A percentile compares a stretch with the other conserved stretches of the same genome.
phyloP scores from a whole-genome alignment of 2,329 filamentous ascomycete species.

The Diaporthe ilicicola region DNA sequence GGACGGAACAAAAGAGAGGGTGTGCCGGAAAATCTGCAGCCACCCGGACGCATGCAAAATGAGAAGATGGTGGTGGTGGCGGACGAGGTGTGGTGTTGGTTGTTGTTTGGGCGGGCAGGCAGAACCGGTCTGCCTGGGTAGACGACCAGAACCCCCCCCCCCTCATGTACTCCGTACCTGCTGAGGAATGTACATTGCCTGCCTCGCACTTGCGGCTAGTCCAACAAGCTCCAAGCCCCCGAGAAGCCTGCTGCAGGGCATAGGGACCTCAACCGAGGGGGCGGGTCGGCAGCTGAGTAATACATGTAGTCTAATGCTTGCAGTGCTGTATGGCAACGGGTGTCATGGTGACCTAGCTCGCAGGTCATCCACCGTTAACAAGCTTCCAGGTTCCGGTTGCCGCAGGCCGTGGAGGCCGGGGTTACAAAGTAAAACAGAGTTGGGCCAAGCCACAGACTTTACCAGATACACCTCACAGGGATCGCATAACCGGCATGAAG shows the following conservation, averaged over 20 bases:
- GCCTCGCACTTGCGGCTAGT: not conserved
- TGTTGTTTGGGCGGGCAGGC: not conserved
- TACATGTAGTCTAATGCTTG: not conserved
- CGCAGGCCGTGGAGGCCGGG: not conserved
- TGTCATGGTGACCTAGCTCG: not conserved
- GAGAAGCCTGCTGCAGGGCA: not conserved
- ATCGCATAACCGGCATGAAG: no score
- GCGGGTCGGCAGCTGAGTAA: constrained; percentile 1
- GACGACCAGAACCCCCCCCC: not conserved
- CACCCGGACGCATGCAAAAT: not conserved
- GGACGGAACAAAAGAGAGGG: not conserved
- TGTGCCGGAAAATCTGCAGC: constrained; percentile 2
- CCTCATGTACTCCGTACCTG: not conserved
- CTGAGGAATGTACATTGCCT: not conserved
- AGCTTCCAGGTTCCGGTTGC: not conserved
- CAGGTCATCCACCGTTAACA: not conserved
- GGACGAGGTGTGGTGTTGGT: not conserved
- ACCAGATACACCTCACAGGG: no score
- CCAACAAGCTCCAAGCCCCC: not conserved
- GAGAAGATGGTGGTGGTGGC: not conserved
- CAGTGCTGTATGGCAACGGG: not conserved
- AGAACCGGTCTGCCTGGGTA: not conserved
- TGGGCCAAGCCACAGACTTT: not conserved
- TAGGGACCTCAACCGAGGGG: not conserved
- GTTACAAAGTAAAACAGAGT: not conserved